These are phyloP conservation scores for Parasitella parasitica DNA, from an alignment of 371 early-diverging fungal genomes.

Conservation along the genomic window DNA sequence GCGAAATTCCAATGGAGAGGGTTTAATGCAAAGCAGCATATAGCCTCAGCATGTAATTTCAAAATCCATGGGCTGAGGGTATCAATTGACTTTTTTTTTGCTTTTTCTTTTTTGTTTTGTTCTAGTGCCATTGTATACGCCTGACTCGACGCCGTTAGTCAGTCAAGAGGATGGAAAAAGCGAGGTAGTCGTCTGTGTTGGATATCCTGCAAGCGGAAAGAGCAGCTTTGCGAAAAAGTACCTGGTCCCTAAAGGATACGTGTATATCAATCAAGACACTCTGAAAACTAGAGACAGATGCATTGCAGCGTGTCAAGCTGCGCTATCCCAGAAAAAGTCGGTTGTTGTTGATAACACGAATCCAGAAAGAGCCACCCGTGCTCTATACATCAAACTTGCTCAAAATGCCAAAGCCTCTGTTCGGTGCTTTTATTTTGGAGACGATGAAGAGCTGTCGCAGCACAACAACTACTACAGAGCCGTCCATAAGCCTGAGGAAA, in stretches of 20 bases:
- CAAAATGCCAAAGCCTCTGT: conserved; percentile 53
- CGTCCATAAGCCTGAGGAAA: conserved; percentile 9
- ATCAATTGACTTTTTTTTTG: background rate
- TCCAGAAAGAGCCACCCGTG: conserved; percentile 62
- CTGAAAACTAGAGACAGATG: conserved; percentile 78
- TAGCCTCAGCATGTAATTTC: conserved; percentile 7
- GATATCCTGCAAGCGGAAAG: conserved; percentile 89
- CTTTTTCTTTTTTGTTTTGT: too few relatives aligned
- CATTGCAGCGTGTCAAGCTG: conserved; percentile 50
- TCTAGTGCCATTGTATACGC: conserved; percentile 10
- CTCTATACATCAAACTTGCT: conserved; percentile 67
- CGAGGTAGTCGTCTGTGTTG: conserved; percentile 76
- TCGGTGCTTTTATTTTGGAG: conserved; percentile 69
- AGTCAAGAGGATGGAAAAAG: background rate
- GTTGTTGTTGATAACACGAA: conserved; percentile 88
- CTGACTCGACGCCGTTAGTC: conserved; percentile 1
- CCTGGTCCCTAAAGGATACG: conserved; percentile 65
- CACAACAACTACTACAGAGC: conserved; percentile 82
- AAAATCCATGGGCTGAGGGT: background rate
- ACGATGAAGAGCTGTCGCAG: conserved; percentile 59
- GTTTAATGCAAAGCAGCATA: conserved; percentile 58
- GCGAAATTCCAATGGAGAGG: conserved; percentile 50
- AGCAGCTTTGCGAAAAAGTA: conserved; percentile 67
- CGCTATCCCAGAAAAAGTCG: conserved; percentile 51
- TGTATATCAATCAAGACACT: conserved; percentile 80